Percentiles rank a stretch among this genome's conserved stretches.
Conservation (phyloP, 371 early-diverging fungal genomes). For the Rhizopus sp. region DNA sequence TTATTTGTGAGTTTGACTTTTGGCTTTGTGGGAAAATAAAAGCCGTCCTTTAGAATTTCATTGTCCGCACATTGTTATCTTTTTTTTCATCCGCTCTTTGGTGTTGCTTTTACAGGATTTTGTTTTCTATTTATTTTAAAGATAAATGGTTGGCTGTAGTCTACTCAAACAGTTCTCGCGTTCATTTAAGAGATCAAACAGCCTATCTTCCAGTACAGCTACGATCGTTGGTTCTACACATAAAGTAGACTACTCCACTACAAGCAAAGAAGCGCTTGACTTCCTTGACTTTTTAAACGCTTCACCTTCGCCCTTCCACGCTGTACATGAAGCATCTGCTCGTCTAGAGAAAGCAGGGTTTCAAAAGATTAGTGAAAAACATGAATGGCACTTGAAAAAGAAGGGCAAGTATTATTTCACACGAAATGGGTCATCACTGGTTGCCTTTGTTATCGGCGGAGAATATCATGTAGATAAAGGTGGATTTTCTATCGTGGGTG, state of each 20-base stretch:
- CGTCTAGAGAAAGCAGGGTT: conserved; percentile 76
- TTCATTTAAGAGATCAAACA: conserved; percentile 17
- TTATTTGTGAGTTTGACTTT: no score
- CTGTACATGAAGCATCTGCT: conserved; percentile 66
- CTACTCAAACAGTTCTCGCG: conserved; percentile 13
- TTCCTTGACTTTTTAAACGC: conserved; percentile 87
- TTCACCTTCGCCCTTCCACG: conserved; percentile 93
- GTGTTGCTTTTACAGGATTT: neutral
- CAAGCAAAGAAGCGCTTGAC: conserved; percentile 31
- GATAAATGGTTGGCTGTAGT: conserved; percentile 19
- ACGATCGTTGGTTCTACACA: conserved; percentile 16
- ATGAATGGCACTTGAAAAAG: conserved; percentile 72
- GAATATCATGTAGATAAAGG: conserved; percentile 77
- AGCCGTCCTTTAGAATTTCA: no score
- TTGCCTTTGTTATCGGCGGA: conserved; percentile 92
- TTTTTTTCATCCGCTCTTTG: neutral
- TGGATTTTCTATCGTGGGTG: conserved; percentile 81
- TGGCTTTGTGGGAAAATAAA: no score
- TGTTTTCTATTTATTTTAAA: conserved; percentile 5
- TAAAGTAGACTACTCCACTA: conserved; percentile 15
- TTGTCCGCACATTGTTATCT: no score
- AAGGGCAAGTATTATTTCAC: conserved; percentile 92
- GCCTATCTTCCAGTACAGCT: conserved; percentile 14
- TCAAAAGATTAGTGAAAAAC: conserved; percentile 79
- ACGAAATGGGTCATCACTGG: conserved; percentile 82